A percentile compares a stretch with the other conserved stretches of the same genome.
These are phyloP conservation scores for Inosperma sp. DNA, from an alignment of 768 basidiomycete genomes.

Conservation along the genomic window DNA sequence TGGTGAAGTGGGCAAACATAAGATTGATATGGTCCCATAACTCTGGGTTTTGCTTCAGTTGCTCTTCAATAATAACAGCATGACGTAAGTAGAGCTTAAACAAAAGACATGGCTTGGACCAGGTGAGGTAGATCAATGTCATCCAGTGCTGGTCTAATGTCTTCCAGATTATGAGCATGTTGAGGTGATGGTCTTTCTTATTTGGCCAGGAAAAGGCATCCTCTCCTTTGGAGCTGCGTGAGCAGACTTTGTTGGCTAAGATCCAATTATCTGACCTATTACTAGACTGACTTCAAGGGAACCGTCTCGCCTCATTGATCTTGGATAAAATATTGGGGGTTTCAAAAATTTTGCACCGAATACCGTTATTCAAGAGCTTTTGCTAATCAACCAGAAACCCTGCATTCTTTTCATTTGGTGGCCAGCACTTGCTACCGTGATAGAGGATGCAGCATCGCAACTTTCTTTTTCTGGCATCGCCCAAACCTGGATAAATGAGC, in stretches of 20 bases:
- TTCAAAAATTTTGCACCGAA: slow-evolving; percentile 1
- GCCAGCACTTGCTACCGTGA: neutral
- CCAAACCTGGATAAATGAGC: neutral
- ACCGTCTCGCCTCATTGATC: neutral
- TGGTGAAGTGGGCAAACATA: neutral
- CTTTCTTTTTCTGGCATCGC: neutral
- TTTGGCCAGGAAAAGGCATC: slow-evolving; percentile 3
- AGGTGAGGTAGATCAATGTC: neutral
- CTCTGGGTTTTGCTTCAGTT: neutral
- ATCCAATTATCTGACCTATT: neutral
- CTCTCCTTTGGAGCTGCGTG: neutral
- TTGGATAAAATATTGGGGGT: neutral
- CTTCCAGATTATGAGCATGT: neutral
- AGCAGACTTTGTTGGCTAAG: neutral
- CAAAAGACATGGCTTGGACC: neutral
- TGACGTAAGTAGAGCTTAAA: neutral
- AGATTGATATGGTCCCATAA: neutral
- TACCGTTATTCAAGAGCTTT: neutral
- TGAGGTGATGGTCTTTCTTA: neutral
- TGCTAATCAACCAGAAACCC: neutral
- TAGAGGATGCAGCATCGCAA: neutral
- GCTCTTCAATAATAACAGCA: neutral
- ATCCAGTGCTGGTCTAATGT: neutral
- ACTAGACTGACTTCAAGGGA: neutral
- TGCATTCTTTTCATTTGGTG: neutral